Evolutionary conservation across 352 stramenopile genomes (phyloP).

Genomic region (Pythium folliculosum): DNA sequence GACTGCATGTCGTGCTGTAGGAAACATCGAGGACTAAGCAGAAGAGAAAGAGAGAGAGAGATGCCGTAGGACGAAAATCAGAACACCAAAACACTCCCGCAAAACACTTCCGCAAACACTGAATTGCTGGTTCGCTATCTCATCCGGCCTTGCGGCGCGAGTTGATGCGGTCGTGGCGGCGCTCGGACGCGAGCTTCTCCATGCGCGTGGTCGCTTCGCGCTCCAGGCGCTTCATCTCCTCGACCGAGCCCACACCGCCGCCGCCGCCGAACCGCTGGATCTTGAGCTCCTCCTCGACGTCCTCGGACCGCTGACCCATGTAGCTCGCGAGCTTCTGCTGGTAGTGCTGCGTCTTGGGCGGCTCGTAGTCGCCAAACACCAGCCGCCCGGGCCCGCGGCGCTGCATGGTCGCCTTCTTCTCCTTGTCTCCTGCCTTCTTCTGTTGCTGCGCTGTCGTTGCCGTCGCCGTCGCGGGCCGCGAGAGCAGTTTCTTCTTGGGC

Average conservation of each 20-base stretch:
- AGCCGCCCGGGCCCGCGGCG: conserved; percentile 56
- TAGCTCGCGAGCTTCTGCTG: conserved; percentile 81
- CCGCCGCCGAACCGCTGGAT: conserved; percentile 48
- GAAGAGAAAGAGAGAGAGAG: not conserved
- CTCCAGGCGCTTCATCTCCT: conserved; percentile 62
- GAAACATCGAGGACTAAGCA: not conserved
- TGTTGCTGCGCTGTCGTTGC: not conserved
- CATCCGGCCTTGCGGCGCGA: conserved; percentile 51
- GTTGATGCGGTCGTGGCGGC: conserved; percentile 82
- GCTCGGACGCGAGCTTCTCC: conserved; percentile 68
- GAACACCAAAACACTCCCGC: not conserved
- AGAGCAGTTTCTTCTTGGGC: conserved; percentile 22
- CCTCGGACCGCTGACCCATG: conserved; percentile 61
- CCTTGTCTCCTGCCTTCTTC: conserved; percentile 14
- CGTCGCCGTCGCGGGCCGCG: conserved; percentile 9
- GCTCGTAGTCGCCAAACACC: conserved; percentile 73
- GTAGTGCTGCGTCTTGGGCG: conserved; percentile 61
- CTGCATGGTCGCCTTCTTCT: conserved; percentile 20
- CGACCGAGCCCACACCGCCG: conserved; percentile 24
- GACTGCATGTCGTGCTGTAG: not conserved
- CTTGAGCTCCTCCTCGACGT: conserved; percentile 70
- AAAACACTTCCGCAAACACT: not conserved
- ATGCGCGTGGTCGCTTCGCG: conserved; percentile 64
- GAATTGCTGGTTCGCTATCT: not conserved
- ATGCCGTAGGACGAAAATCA: not conserved